Evolutionary conservation across 78 protist species (phyloP).

Genomic region (Guillardia theta): DNA sequence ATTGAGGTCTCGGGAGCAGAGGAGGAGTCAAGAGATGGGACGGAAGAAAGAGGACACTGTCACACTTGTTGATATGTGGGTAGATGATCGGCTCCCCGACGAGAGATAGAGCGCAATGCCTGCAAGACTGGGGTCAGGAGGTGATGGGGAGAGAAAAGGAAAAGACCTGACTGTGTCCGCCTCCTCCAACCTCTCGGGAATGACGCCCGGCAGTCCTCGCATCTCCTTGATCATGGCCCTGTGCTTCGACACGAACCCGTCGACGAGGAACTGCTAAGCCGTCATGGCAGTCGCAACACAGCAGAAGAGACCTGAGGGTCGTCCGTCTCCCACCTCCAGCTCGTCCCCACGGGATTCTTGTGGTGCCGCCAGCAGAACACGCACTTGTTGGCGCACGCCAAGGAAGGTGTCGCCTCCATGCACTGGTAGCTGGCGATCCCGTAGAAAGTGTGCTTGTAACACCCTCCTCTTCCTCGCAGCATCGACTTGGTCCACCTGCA

Average conservation of each 20-base stretch:
- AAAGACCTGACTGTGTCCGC: conserved; percentile 66
- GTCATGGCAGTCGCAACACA: no score
- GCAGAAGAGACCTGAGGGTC: no score
- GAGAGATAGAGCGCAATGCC: neutral
- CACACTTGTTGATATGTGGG: conserved; percentile 85
- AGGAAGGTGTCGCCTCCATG: conserved; percentile 86
- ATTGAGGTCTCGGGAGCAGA: no score
- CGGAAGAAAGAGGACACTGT: no score
- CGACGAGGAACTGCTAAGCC: conserved; percentile 17
- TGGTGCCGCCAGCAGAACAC: conserved; percentile 95
- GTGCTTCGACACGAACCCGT: conserved; percentile 17
- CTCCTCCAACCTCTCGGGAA: conserved; percentile 59
- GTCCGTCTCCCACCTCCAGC: conserved; percentile 76
- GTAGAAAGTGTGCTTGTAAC: conserved; percentile 90
- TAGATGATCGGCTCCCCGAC: conserved; percentile 55
- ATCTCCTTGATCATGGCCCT: conserved; percentile 14
- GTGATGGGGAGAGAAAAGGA: neutral
- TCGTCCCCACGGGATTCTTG: conserved; percentile 73
- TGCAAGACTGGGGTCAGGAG: neutral
- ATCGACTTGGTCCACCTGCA: conserved; percentile 65
- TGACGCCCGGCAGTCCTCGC: conserved; percentile 68
- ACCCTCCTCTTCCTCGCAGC: conserved; percentile 85
- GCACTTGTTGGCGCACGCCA: conserved; percentile 93
- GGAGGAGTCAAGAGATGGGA: no score
- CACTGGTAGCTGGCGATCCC: conserved; percentile 69